phyloP scores from a whole-genome alignment of 768 basidiomycete genomes.

The Termitomyces sp. region DNA sequence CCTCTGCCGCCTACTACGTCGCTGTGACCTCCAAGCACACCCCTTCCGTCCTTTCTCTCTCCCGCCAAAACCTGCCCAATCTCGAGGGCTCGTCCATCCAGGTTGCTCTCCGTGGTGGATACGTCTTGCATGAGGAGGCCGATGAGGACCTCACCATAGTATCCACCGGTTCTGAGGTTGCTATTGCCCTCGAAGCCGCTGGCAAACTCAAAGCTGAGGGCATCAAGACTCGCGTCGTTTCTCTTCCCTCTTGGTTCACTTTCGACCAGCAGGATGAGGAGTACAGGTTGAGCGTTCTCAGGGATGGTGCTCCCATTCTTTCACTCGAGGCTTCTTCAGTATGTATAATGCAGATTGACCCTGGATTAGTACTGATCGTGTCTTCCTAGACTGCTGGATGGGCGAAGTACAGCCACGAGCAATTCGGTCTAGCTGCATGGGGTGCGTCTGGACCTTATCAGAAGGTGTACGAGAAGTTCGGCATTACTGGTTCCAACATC shows the following conservation, averaged over 20 bases:
- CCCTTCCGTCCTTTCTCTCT: slow-evolving; percentile 79
- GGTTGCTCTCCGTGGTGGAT: slow-evolving; percentile 79
- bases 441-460: slow-evolving; percentile 88
- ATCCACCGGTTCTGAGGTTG: slow-evolving; percentile 84
- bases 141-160: slow-evolving; percentile 87
- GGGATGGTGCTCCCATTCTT: slow-evolving; percentile 85
- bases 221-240: slow-evolving; percentile 77
- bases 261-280: slow-evolving; percentile 78
- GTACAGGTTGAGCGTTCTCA: slow-evolving; percentile 80
- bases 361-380: slow-evolving; percentile 13
- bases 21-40: slow-evolving; percentile 72
- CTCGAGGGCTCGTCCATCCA: slow-evolving; percentile 86
- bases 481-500: slow-evolving; percentile 76
- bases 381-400: slow-evolving; percentile 63
- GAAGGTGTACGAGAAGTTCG: slow-evolving; percentile 89
- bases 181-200: slow-evolving; percentile 84
- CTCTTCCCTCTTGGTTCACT: slow-evolving; percentile 85
- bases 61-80: slow-evolving; percentile 91
- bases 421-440: slow-evolving; percentile 72
- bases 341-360: slow-evolving; percentile 11
- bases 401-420: slow-evolving; percentile 89
- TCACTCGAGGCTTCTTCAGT: slow-evolving; percentile 79
- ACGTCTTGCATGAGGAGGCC: slow-evolving; percentile 78
- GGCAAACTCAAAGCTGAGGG: slow-evolving; percentile 73
- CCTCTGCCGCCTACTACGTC: slow-evolving; percentile 85